phyloP scores from a whole-genome alignment of 2,329 filamentous ascomycete species.

The Scedosporium boydii region DNA sequence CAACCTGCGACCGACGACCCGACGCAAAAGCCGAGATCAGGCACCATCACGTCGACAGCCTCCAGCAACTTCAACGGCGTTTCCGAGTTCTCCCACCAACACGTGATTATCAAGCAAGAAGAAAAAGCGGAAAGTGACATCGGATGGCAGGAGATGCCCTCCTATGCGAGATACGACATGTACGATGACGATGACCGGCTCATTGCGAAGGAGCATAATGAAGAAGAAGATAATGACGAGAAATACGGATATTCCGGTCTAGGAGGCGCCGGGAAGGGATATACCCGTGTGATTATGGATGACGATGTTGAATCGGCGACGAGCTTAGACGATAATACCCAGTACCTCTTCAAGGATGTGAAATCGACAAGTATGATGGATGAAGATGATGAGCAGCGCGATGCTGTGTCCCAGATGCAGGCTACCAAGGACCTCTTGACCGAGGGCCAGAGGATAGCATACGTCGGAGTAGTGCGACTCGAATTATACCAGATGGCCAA shows the following conservation, averaged over 20 bases:
- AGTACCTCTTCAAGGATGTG: constrained; percentile 81
- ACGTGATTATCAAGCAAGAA: constrained; percentile 50
- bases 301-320: constrained; percentile 91
- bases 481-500: constrained; percentile 70
- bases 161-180: constrained; percentile 84
- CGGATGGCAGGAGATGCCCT: constrained; percentile 89
- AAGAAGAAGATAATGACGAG: constrained; percentile 62
- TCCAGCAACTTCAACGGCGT: constrained; percentile 25
- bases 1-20: constrained; percentile 13
- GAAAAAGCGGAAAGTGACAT: constrained; percentile 52
- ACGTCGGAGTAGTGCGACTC: constrained; percentile 81
- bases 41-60: constrained; percentile 24
- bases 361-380: constrained; percentile 50
- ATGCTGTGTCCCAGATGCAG: constrained; percentile 83
- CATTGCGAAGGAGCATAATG: constrained; percentile 70
- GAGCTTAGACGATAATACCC: constrained; percentile 94
- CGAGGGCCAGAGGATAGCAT: constrained; percentile 90
- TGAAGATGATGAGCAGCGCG: constrained; percentile 73
- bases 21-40: background rate
- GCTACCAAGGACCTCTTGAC: constrained; percentile 92
- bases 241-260: constrained; percentile 63
- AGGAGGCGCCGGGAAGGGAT: constrained; percentile 87
- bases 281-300: constrained; percentile 89
- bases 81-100: constrained; percentile 91
- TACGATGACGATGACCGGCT: constrained; percentile 91